Evolutionary conservation across 495 filamentous ascomycete species (phyloP), one percentile per base, ranked within the genome.

Genomic region (Daldinia decipiens): DNA sequence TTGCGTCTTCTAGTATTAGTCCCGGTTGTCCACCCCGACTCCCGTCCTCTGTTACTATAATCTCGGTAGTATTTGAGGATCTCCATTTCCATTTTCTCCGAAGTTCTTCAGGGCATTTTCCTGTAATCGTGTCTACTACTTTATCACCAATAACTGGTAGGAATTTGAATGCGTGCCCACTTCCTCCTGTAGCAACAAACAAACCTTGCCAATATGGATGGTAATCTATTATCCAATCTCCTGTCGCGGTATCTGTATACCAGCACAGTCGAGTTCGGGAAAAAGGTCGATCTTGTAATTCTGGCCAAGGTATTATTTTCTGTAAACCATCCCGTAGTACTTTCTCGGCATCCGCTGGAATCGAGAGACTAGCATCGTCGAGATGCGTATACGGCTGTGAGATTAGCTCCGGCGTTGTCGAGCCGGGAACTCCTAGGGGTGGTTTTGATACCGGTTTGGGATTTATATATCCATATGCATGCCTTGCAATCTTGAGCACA

Each of bases 161-260:
- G 77, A 97, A 97, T 77, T 97, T 97, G 82, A 91, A 97, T 4
- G 78, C 94, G 77, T 98, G 94, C 2, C 94, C 94, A 72, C 89
- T 92, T 13, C 92, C 94, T 13, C 94, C 94, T 0, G 92, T 95
- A 1, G 92, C 91, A 13, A 98, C 74, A 78, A 97, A 94, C 19
- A 97, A 80, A 12, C 87, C 85, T 26, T 83, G 72, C 75, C 87
- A 87, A 8, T 78, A 74, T 0, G 93, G 93, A 67, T 95, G 92
- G 67, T 91, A 92, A 60, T 88, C 85, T 62, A 97, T 85, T 32
- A 97, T 81, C 81, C 94, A 97, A 77, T 97, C 91, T 5, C 87
- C 92, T 15, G 85, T 88, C 7, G 91, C 85, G 13, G 93, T 96
- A 82, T 97, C 94, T 6, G 86, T 89, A 70, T 98, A 97, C 92